Base-by-base conservation (phyloP, 169 alveolate species). In the Plasmodium fragile region DNA sequence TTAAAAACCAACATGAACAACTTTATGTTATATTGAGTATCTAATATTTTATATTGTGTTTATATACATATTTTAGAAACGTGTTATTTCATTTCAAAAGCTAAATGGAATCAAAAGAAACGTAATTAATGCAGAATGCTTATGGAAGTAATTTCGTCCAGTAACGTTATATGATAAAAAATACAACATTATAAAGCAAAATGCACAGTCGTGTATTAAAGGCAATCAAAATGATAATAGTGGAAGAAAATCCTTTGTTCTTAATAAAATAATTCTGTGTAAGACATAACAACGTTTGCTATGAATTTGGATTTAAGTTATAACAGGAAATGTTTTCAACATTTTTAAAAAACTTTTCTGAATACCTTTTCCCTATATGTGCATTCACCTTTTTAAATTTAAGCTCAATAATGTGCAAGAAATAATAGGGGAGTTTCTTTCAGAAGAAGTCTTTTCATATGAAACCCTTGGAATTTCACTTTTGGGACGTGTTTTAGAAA, bases 261-360 rank as follows among this genome's bases (percentile, higher is more conserved):
- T 65, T 65, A 65, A 28, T 65, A 28, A 28, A 65, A 2, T 65
- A 18, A 65, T 65, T 28, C 34, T 65, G 11, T 28, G 36, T 65
- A 28, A 25, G 36, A 65, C 41, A 59, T 25, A 65, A n/a, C 39
- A 65, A 65, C 25, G n/a, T 22, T 65, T 65, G 36, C 11, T 22
- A n/a, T n/a, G 36, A 65, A 65, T 65, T 65, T 65, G 75, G 75
- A 65, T 65, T 65, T 59, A 59, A n/a, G 73, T n/a, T 65, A 65
- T 65, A 65, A 65, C 18, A 65, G 75, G 39, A 65, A 65, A 22
- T 55, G 13, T 65, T 65, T 65, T 28, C 75, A 65, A 65, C 36
- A 28, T 65, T 65, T 65, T 22, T 65, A 7, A 65, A 65, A 1
- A 65, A 18, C 30, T 65, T 16, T 8, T 65, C 36, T 65, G 75